Evolutionary conservation across 1,284 basidiomycete species (phyloP).

Genomic region (Microbotryum lychnidis-dioicae): DNA sequence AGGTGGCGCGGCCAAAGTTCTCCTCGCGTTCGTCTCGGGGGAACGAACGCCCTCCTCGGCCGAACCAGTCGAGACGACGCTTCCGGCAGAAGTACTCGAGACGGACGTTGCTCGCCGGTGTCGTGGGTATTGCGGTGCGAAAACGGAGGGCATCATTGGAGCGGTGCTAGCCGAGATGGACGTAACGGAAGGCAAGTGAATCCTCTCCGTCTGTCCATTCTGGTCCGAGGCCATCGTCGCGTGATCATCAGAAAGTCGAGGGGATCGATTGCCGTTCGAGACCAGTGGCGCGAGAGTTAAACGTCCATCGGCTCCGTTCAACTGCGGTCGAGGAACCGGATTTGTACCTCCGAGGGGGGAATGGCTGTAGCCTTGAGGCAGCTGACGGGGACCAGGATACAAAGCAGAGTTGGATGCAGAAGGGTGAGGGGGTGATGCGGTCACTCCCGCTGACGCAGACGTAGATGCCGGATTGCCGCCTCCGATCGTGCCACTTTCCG

Average conservation of each 20-base stretch:
- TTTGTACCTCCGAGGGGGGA: conserved; percentile 17
- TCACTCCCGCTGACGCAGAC: neutral
- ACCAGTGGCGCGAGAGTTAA: conserved; percentile 12
- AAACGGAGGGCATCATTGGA: neutral
- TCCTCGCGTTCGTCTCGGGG: conserved; percentile 6
- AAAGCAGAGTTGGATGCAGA: neutral
- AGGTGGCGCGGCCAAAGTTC: neutral
- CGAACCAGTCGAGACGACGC: conserved; percentile 10
- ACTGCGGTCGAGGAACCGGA: neutral
- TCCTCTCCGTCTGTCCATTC: neutral
- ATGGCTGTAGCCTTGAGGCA: conserved; percentile 22
- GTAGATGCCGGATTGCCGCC: too few relatives aligned
- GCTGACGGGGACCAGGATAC: conserved; percentile 3
- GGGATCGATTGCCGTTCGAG: neutral
- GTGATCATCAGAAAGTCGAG: neutral
- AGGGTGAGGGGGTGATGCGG: conserved; percentile 5
- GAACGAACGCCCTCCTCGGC: conserved; percentile 18
- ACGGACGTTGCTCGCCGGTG: conserved; percentile 12
- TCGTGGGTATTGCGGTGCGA: neutral
- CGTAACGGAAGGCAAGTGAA: neutral
- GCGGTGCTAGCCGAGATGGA: neutral
- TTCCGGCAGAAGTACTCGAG: conserved; percentile 21
- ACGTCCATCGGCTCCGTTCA: conserved; percentile 5
- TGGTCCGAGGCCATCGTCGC: neutral
- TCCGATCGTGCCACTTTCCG: neutral